These are phyloP conservation scores for Rubia peregrina DNA, from an alignment of 305 asterid genomes.

Conservation along the genomic window DNA sequence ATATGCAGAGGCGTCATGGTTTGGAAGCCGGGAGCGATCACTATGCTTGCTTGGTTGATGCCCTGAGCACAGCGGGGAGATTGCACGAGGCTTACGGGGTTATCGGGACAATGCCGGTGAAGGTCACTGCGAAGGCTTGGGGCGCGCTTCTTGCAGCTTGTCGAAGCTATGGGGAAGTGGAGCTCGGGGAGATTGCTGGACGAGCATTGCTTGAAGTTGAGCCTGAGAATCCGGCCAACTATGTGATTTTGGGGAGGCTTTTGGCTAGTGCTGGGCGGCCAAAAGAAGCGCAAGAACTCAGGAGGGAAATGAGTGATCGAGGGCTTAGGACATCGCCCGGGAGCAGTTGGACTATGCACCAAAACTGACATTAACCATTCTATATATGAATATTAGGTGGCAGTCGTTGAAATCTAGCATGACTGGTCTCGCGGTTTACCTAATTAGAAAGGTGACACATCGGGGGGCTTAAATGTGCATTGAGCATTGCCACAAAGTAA, in stretches of 20 bases:
- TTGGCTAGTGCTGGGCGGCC: constrained; percentile 29
- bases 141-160: constrained; percentile 47
- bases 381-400: no score
- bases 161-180: constrained; percentile 40
- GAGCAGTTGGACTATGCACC: constrained; percentile 36
- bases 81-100: constrained; percentile 38
- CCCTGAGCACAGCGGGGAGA: constrained; percentile 39
- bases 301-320: constrained; percentile 35
- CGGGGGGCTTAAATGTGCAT: no score
- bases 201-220: constrained; percentile 37
- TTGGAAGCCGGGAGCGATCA: constrained; percentile 38
- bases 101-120: constrained; percentile 31
- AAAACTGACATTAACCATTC: neutral
- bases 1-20: constrained; percentile 24
- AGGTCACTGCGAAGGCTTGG: constrained; percentile 47
- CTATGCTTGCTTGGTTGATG: constrained; percentile 45
- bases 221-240: constrained; percentile 44
- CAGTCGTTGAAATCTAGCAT: no score
- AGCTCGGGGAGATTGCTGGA: constrained; percentile 41
- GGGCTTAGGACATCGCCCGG: constrained; percentile 35
- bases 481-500: no score
- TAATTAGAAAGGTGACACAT: no score
- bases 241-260: constrained; percentile 32
- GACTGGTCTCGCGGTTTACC: no score
- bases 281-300: constrained; percentile 28